These are phyloP conservation scores for Zasmidium citrigriseum DNA, from an alignment of 2,329 filamentous ascomycete species.

Conservation along the genomic window DNA sequence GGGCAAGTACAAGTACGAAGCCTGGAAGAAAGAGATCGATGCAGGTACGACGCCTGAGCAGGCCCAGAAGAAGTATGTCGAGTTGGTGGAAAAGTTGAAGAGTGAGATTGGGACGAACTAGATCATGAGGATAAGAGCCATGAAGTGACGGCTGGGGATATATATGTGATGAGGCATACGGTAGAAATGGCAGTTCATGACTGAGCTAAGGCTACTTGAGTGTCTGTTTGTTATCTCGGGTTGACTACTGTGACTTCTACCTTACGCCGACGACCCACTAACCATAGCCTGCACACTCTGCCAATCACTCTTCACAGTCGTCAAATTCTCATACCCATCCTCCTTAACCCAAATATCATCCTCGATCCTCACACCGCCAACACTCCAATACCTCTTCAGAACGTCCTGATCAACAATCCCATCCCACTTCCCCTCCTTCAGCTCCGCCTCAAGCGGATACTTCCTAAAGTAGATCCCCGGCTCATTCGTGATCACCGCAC, in stretches of 20 bases:
- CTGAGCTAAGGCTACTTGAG: too few species aligned
- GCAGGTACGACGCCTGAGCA: conserved; percentile 61
- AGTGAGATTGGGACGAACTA: conserved; percentile 56
- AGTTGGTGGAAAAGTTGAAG: conserved; percentile 72
- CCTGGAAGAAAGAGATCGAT: conserved; percentile 73
- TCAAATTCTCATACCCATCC: conserved; percentile 79
- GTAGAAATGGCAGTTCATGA: neutral
- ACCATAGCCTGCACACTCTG: conserved; percentile 29
- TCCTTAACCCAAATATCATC: conserved; percentile 80
- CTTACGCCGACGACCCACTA: neutral
- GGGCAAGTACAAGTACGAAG: conserved; percentile 73
- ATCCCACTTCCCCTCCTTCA: conserved; percentile 61
- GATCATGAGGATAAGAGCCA: neutral
- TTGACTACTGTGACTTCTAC: too few species aligned
- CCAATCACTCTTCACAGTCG: conserved; percentile 68
- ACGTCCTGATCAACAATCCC: conserved; percentile 66
- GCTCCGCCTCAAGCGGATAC: conserved; percentile 70
- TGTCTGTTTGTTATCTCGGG: too few species aligned
- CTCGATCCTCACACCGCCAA: conserved; percentile 91
- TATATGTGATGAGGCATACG: too few species aligned
- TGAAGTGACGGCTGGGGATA: neutral
- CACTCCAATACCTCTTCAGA: conserved; percentile 69
- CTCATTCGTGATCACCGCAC: conserved; percentile 90
- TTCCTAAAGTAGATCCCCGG: conserved; percentile 82
- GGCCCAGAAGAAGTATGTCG: conserved; percentile 77